Evolutionary conservation across 768 basidiomycete genomes (phyloP).

Genomic region (Paxillus ammoniavirescens): DNA sequence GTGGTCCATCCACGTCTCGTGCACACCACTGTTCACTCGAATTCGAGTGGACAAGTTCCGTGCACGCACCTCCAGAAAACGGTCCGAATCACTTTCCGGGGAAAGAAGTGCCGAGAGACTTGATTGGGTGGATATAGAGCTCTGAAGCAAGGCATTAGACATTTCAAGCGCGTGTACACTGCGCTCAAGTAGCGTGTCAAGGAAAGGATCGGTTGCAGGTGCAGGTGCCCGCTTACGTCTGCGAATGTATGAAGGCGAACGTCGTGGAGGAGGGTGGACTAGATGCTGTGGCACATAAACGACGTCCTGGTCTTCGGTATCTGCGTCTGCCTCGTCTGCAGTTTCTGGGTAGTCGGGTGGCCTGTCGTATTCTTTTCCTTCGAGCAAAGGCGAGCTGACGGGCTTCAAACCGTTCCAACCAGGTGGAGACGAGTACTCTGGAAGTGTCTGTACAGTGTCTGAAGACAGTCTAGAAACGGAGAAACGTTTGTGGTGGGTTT

Average conservation of each 20-base stretch:
- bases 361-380: constrained; percentile 45
- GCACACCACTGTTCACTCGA: constrained; percentile 40
- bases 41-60: constrained; percentile 54
- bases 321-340: constrained; percentile 74
- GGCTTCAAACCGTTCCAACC: constrained; percentile 12
- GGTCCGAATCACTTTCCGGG: constrained; percentile 45
- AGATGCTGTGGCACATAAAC: constrained; percentile 26
- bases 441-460: constrained; percentile 64
- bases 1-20: constrained; percentile 64
- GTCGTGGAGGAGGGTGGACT: constrained; percentile 35
- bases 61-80: constrained; percentile 46
- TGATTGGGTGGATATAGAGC: constrained; percentile 70
- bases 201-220: constrained; percentile 47
- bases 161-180: constrained; percentile 85
- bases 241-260: constrained; percentile 18
- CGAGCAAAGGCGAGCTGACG: constrained; percentile 17
- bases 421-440: constrained; percentile 54
- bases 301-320: constrained; percentile 45
- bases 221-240: constrained; percentile 28
- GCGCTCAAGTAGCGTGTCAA: constrained; percentile 77
- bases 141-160: constrained; percentile 77
- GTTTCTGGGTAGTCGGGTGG: constrained; percentile 79
- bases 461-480: constrained; percentile 61
- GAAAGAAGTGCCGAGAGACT: constrained; percentile 50
- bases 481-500: constrained; percentile 53